These are phyloP conservation scores for Tricladium varicosporioides DNA, from an alignment of 2,329 filamentous ascomycete genomes.

Conservation along the genomic window DNA sequence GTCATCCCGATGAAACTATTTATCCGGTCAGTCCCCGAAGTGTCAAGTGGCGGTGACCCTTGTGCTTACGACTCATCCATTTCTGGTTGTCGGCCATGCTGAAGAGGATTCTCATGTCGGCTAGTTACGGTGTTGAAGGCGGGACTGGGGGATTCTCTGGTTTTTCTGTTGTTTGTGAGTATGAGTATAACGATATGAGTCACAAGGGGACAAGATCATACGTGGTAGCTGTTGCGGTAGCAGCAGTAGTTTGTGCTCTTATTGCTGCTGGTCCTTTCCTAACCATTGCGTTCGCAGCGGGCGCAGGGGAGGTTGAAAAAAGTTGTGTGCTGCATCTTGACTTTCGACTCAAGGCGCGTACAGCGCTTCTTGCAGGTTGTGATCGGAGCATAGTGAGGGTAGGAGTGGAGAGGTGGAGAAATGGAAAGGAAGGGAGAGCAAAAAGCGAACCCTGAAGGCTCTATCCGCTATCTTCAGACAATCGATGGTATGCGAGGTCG, in stretches of 20 bases:
- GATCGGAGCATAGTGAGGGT: conserved; percentile 45
- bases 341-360: conserved; percentile 41
- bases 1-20: conserved; percentile 86
- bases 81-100: conserved; percentile 56
- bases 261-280: conserved; percentile 41
- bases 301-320: conserved; percentile 44
- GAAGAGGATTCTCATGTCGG: conserved; percentile 56
- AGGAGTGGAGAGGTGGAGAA: background rate
- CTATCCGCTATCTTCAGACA: too few relatives aligned
- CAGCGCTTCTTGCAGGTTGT: conserved; percentile 46
- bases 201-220: conserved; percentile 17
- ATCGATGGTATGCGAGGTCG: too few relatives aligned
- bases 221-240: conserved; percentile 41
- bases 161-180: conserved; percentile 43
- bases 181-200: conserved; percentile 24
- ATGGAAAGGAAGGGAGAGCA: background rate
- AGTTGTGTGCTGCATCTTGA: conserved; percentile 31
- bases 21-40: conserved; percentile 9
- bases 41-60: conserved; percentile 19
- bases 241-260: conserved; percentile 50
- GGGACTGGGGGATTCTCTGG: conserved; percentile 61
- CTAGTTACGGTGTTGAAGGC: conserved; percentile 51
- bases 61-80: conserved; percentile 77
- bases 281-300: conserved; percentile 25
- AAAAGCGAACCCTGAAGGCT: background rate